Evolutionary conservation across 345 rosid genomes (phyloP).

Genomic region (Melaleuca quinquenervia): DNA sequence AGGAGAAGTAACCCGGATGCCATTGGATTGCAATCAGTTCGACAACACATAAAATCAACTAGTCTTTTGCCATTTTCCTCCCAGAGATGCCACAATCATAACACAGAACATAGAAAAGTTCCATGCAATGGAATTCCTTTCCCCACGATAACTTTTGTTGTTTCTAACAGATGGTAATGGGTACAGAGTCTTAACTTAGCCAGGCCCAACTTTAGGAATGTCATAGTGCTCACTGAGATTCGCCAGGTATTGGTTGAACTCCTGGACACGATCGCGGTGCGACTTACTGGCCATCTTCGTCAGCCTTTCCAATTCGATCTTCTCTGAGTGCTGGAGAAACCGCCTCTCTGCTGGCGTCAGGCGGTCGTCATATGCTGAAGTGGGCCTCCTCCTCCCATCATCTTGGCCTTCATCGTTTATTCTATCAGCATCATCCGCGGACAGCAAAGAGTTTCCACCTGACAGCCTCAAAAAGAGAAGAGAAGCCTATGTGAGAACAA

Average conservation of each 20-base stretch:
- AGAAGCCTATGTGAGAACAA: background rate
- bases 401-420: background rate
- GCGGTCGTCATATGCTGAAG: constrained; percentile 12
- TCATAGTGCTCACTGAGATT: constrained; percentile 84
- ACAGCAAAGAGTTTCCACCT: background rate
- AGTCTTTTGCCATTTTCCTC: background rate
- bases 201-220: constrained; percentile 88
- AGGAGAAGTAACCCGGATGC: background rate
- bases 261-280: constrained; percentile 69
- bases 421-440: background rate
- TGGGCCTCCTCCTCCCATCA: constrained; percentile 16
- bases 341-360: constrained; percentile 61
- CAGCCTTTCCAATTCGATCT: constrained; percentile 38
- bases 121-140: fast-evolving
- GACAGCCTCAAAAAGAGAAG: constrained; percentile 7
- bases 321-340: constrained; percentile 56
- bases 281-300: constrained; percentile 65
- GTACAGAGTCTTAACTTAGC: constrained; percentile 17
- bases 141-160: background rate
- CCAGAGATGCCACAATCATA: background rate
- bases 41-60: background rate
- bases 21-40: background rate
- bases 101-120: background rate
- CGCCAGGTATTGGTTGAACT: constrained; percentile 69
- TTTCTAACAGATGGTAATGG: background rate